Percentiles rank a stretch among this genome's conserved stretches.
Evolutionary conservation across 192 early-diverging fungal species (phyloP).

Genomic region (Mortierella hygrophila): DNA sequence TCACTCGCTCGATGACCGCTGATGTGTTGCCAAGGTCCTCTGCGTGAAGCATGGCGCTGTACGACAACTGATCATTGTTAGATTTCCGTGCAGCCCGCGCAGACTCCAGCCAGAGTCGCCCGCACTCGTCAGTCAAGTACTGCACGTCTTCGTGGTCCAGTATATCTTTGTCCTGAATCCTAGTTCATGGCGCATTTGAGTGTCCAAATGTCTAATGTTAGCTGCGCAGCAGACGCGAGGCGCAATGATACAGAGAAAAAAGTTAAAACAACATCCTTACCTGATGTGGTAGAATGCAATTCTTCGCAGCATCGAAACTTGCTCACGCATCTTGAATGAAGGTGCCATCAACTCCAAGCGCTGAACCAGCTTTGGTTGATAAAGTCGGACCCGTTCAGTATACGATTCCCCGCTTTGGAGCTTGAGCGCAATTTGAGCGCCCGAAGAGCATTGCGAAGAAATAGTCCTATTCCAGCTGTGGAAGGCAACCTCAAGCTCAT

Average conservation of each 20-base stretch:
- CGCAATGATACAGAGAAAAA: not conserved
- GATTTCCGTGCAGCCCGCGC: slow-evolving; percentile 70
- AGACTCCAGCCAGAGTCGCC: slow-evolving; percentile 74
- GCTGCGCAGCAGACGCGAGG: too few relatives aligned
- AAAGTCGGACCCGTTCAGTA: slow-evolving; percentile 17
- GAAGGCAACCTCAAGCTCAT: slow-evolving; percentile 68
- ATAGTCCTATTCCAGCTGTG: slow-evolving; percentile 16
- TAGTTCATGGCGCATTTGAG: not conserved
- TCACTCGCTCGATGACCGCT: slow-evolving; percentile 69
- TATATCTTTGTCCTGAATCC: not conserved
- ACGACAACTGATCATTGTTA: slow-evolving; percentile 68
- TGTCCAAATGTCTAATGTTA: too few relatives aligned
- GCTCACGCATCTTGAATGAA: slow-evolving; percentile 69
- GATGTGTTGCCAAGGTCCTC: slow-evolving; percentile 49
- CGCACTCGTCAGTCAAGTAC: slow-evolving; percentile 50
- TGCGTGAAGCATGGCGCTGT: slow-evolving; percentile 70
- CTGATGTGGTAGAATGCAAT: slow-evolving; percentile 58
- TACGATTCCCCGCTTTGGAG: not conserved
- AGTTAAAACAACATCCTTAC: not conserved
- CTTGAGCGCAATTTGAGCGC: not conserved
- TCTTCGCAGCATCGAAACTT: slow-evolving; percentile 69
- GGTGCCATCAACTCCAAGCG: slow-evolving; percentile 68
- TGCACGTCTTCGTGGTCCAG: not conserved
- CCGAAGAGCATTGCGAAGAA: not conserved
- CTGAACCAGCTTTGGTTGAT: slow-evolving; percentile 54